Evolutionary conservation across 345 rosid genomes (phyloP), one percentile per base, ranked within the genome.

Genomic region (Garcia nutans): DNA sequence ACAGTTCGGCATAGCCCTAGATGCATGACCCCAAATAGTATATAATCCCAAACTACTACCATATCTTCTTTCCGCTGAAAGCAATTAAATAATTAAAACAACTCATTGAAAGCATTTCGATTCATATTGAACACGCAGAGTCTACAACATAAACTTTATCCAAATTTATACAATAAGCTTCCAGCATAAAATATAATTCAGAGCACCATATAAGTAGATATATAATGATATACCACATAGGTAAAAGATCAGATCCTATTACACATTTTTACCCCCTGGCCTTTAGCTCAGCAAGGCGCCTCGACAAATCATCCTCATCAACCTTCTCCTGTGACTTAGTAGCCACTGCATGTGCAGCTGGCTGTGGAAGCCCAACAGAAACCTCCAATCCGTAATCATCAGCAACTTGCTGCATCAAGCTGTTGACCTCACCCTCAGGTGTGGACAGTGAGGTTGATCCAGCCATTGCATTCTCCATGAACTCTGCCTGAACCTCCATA

Each of bases 331-430:
- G 82, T 6, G 88, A 70, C 81, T 85, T 89, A 70, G 90, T 87
- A n/a, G 98, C 77, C 23, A 96, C 82, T 22, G 98, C 94, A 88
- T 96, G 99, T 10, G 89, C 93, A 75, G 96, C 96, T 6, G 99
- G 92, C 79, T 96, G 99, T 20, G 98, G 99, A 71, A 96, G 87
- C 71, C 99, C 99, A 49, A 93, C 98, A 31, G 99, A 96, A 67
- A 96, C 98, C 87, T 96, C 94, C 81, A 96, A 84, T 37, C 98
- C 99, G 72, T 93, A 93, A 82, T 93, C 89, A 84, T 96, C 99
- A 45, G 99, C 99, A n/a, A 96, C 99, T 67, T 96, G 99, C 74
- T 96, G 99, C 99, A 96, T 96, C 87, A 96, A 78, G 86, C 96
- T 93, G 86, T 92, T 93, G 71, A 96, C 99, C 77, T 96, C 99